Conservation (phyloP, 371 early-diverging fungal species). For the Mucor saturninus region DNA sequence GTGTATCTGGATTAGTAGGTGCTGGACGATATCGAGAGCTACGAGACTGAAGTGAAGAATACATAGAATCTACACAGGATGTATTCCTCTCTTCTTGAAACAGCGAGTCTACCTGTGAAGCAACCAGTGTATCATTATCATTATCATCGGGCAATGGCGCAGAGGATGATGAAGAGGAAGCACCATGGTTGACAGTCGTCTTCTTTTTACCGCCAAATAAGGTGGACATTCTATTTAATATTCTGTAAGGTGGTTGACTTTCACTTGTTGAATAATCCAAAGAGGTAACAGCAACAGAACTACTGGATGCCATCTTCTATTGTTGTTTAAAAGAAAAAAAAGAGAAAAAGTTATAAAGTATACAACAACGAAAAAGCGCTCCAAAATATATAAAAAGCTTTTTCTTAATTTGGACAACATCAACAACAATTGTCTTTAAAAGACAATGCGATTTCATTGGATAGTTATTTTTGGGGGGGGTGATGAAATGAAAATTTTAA, state of each 20-base stretch:
- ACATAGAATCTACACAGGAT: slow-evolving; percentile 47
- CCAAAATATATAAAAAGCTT: background rate
- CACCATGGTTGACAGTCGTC: background rate
- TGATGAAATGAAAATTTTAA: background rate
- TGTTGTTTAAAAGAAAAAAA: background rate
- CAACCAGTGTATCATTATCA: slow-evolving; percentile 4
- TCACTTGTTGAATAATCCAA: slow-evolving; percentile 6
- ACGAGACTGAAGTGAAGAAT: slow-evolving; percentile 40
- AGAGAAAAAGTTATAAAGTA: background rate
- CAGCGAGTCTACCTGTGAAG: slow-evolving; percentile 34
- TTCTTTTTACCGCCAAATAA: slow-evolving; percentile 30
- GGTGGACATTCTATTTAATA: slow-evolving; percentile 31
- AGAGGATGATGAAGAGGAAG: slow-evolving; percentile 9
- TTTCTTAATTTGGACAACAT: slow-evolving; percentile 6
- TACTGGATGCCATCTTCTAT: slow-evolving; percentile 1
- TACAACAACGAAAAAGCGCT: background rate
- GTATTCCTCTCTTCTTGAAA: slow-evolving; percentile 20
- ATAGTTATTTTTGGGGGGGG: background rate
- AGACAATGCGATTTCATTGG: slow-evolving; percentile 1
- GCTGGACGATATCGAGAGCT: slow-evolving; percentile 31
- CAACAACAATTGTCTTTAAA: slow-evolving; percentile 10
- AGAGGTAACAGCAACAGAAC: slow-evolving; percentile 4
- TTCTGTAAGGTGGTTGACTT: slow-evolving; percentile 14
- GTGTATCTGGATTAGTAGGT: slow-evolving; percentile 30
- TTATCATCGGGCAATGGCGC: background rate